phyloP scores from a whole-genome alignment of 768 basidiomycete genomes.

The Mycena alexandri region DNA sequence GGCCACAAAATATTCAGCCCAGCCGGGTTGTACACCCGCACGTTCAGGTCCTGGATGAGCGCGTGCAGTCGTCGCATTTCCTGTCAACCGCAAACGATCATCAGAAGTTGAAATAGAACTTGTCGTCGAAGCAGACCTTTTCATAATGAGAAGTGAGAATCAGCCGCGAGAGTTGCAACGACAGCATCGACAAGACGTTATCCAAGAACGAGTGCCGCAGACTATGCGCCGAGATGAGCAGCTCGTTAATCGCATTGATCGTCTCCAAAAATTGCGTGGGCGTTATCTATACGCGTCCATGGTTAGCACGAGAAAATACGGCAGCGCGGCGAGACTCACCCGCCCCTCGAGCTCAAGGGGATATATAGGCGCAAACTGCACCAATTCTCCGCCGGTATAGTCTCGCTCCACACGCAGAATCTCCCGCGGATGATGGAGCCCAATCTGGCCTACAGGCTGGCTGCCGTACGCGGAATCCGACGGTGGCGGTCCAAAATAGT shows the following conservation, averaged over 20 bases:
- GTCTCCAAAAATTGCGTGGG: constrained; percentile 92
- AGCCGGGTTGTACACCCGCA: constrained; percentile 81
- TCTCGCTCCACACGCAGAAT: constrained; percentile 93
- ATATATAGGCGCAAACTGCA: constrained; percentile 91
- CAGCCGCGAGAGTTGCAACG: constrained; percentile 83
- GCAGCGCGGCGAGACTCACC: constrained; percentile 60
- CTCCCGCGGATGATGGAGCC: constrained; percentile 91
- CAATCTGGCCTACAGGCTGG: constrained; percentile 85
- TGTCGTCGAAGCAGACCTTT: constrained; percentile 63
- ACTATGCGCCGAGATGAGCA: constrained; percentile 89
- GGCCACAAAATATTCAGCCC: constrained; percentile 94
- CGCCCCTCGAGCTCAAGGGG: constrained; percentile 94
- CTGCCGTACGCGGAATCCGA: constrained; percentile 86
- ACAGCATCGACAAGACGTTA: constrained; percentile 83
- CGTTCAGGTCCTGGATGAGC: constrained; percentile 78
- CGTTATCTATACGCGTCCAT: constrained; percentile 73
- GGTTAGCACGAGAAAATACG: constrained; percentile 2
- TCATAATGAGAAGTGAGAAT: constrained; percentile 83
- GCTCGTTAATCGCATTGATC: constrained; percentile 91
- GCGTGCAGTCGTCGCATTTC: constrained; percentile 79
- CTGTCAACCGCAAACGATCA: constrained; percentile 53
- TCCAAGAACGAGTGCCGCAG: constrained; percentile 78
- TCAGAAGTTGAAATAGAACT: constrained; percentile 12
- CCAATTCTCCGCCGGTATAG: constrained; percentile 89
- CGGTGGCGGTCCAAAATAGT: constrained; percentile 87